These are phyloP conservation scores for Aspergillus spinulosporus DNA, from an alignment of 2,329 filamentous ascomycete species.

Conservation along the genomic window DNA sequence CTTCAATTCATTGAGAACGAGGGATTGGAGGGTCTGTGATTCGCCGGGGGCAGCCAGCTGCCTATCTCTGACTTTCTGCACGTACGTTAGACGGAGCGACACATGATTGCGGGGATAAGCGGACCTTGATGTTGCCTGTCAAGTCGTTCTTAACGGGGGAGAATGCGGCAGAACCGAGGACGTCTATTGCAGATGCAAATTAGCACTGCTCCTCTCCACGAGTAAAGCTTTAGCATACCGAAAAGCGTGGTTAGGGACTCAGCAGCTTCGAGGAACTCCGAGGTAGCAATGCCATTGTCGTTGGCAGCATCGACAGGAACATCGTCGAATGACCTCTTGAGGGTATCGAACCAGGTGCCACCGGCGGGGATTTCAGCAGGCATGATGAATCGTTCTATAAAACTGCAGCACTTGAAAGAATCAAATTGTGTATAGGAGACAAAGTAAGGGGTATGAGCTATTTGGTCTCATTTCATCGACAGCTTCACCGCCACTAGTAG, in stretches of 20 bases:
- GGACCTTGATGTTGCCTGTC: constrained; percentile 84
- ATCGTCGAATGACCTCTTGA: constrained; percentile 79
- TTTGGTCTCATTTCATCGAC: constrained; percentile 20
- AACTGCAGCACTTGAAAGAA: constrained; percentile 4
- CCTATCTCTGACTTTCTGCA: constrained; percentile 83
- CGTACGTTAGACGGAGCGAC: constrained; percentile 15
- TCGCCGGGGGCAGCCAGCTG: constrained; percentile 74
- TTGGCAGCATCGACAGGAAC: constrained; percentile 74
- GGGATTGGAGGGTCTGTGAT: constrained; percentile 80
- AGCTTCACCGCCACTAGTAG: constrained; percentile 30
- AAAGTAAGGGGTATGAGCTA: constrained; percentile 11
- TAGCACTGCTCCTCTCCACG: constrained; percentile 4
- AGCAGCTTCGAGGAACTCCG: constrained; percentile 85
- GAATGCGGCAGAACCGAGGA: constrained; percentile 72
- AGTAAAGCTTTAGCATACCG: constrained; percentile 53
- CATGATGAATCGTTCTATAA: constrained; percentile 27
- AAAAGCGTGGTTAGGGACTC: constrained; percentile 87
- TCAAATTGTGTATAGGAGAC: constrained; percentile 9
- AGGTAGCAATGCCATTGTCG: constrained; percentile 75
- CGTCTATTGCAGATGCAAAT: constrained; percentile 45
- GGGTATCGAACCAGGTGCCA: constrained; percentile 76
- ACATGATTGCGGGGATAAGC: constrained; percentile 10
- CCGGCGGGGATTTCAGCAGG: constrained; percentile 27
- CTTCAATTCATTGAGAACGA: constrained; percentile 84
- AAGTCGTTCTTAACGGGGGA: constrained; percentile 89